Evolutionary conservation across 2,329 filamentous ascomycete genomes (phyloP), one percentile per base, ranked within the genome.

Genomic region (Byssothecium circinans): DNA sequence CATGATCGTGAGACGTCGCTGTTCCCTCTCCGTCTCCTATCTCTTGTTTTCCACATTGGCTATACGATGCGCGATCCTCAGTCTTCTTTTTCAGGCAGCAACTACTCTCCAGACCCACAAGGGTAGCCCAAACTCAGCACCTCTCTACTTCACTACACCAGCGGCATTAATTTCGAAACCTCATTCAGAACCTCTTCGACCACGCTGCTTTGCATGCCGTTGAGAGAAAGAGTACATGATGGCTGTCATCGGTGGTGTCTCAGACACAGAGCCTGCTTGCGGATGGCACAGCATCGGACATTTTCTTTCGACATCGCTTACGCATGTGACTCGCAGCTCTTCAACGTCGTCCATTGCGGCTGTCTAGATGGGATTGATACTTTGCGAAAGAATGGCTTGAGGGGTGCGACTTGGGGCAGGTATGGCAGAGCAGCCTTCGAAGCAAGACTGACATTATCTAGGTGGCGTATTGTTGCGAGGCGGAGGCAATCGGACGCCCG

Each of bases 271-370:
- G 19, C 27, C 46, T 41, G 11, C 18, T 35, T 41, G 20, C 19
- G 41, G 46, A 25, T 32, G 22, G 30, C 46, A 49, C 46, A 27
- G 29, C 46, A 39, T 35, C 41, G 32, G 27, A 18, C n/a, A 40
- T 30, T 15, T 43, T 40, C 12, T 12, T n/a, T 32, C 14, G 29
- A n/a, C 8, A 32, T 14, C 10, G 29, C 29, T 14, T 8, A 12
- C 4, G 6, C 29, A 32, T 25, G 29, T 32, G 6, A 12, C 14
- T 5, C 4, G 14, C 14, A 32, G 5, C 10, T 8, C 12, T 32
- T 32, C 5, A 12, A 14, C 29, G 12, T n/a, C 8, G 12, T 32
- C 8, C 29, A 6, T 27, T 11, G n/a, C n/a, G n/a, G n/a, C 25
- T 7, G 25, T 6, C 25, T 27, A 32, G 14, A 12, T n/a, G 29